Percentiles rank a stretch among this genome's conserved stretches.
These are phyloP conservation scores for Pseudoscleropodium purum DNA, from an alignment of 225 moss, liverwort and hornwort genomes.

Conservation along the genomic window DNA sequence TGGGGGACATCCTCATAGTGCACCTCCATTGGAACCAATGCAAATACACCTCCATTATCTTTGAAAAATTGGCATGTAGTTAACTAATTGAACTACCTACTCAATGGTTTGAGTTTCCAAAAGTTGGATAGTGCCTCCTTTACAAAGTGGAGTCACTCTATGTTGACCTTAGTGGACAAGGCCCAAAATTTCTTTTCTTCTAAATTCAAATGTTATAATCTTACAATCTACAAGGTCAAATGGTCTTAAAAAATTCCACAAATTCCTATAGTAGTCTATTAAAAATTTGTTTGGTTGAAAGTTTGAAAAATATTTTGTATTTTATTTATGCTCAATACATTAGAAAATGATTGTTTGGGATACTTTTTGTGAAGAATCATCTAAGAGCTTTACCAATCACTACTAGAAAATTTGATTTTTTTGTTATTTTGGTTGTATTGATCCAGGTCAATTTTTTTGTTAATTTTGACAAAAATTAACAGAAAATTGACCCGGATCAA, in stretches of 20 bases:
- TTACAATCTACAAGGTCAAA: neutral
- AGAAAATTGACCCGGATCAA: too few species aligned
- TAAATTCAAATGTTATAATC: too few species aligned
- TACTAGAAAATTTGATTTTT: too few species aligned
- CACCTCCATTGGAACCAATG: neutral
- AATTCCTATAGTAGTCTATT: neutral
- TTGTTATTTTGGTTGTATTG: too few species aligned
- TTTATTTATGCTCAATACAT: too few species aligned
- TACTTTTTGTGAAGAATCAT: neutral
- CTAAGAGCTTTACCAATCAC: too few species aligned
- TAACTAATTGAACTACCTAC: neutral
- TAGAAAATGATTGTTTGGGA: neutral
- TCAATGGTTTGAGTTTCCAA: neutral
- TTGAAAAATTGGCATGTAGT: neutral
- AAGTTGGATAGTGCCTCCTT: neutral
- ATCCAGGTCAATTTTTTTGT: too few species aligned
- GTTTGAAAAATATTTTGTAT: neutral
- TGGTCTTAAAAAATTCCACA: neutral
- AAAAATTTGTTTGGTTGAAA: neutral
- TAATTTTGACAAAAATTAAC: too few species aligned
- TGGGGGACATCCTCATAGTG: neutral
- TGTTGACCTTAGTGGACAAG: too few species aligned
- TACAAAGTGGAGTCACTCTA: neutral
- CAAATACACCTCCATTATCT: neutral
- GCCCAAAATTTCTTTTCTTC: too few species aligned